These are phyloP conservation scores for Gonapodya prolifera DNA, from an alignment of 192 early-diverging fungal species.

Conservation along the genomic window DNA sequence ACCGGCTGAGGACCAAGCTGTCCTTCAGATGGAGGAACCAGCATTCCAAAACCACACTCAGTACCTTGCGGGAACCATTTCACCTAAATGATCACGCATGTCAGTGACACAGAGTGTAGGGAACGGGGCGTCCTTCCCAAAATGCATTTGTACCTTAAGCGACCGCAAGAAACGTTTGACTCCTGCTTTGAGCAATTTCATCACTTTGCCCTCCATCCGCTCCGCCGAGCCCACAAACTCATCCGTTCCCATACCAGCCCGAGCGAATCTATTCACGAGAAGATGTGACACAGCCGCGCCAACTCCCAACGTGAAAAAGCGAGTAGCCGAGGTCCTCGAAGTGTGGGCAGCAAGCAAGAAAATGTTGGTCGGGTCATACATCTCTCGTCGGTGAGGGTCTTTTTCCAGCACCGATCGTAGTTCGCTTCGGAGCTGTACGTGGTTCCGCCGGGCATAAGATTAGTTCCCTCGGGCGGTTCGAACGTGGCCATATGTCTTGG, in stretches of 20 bases:
- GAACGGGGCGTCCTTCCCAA: neutral
- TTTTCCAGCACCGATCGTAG: neutral
- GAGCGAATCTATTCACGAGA: conserved; percentile 31
- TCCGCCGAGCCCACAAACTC: conserved; percentile 27
- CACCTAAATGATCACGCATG: neutral
- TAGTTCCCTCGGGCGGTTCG: neutral
- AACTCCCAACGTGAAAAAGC: conserved; percentile 35
- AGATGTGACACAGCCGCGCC: conserved; percentile 32
- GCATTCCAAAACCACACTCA: too few species aligned
- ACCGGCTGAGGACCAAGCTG: neutral
- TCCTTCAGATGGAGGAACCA: neutral
- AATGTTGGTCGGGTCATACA: conserved; percentile 27
- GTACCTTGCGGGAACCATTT: neutral
- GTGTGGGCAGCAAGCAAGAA: conserved; percentile 8
- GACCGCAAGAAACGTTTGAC: conserved; percentile 24
- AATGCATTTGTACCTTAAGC: conserved; percentile 27
- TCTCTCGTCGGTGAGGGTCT: conserved; percentile 4
- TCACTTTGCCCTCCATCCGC: conserved; percentile 33
- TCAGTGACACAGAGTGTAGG: neutral
- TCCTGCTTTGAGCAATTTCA: conserved; percentile 35
- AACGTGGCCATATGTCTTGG: conserved; percentile 22
- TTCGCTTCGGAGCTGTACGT: neutral
- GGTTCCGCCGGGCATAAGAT: neutral
- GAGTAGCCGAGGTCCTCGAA: neutral
- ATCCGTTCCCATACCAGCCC: conserved; percentile 30